Conservation (phyloP, 83 land plant genomes). For the Diphasiastrum complanatum region DNA sequence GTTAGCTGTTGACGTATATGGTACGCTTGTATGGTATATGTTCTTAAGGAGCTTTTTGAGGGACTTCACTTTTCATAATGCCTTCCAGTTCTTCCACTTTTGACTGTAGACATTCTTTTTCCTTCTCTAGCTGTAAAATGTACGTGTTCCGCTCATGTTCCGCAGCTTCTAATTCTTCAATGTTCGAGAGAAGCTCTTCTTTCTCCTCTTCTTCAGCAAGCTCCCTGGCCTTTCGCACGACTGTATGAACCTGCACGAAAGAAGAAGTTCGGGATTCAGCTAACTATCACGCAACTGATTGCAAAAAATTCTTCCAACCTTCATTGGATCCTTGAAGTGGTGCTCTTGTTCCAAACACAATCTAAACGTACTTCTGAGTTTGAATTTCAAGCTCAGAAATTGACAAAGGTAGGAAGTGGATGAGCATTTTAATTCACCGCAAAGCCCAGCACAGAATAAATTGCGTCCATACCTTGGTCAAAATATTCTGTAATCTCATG, state of each 20-base stretch:
- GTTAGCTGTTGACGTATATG: too few relatives aligned
- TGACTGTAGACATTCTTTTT: too few relatives aligned
- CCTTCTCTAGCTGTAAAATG: slow-evolving; percentile 61
- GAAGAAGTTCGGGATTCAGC: slow-evolving; percentile 6
- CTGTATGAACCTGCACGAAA: slow-evolving; percentile 75
- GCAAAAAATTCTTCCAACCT: background rate
- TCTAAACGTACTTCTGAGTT: background rate
- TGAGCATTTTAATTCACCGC: too few relatives aligned
- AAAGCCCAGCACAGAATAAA: background rate
- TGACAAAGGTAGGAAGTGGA: too few relatives aligned
- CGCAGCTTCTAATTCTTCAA: slow-evolving; percentile 58
- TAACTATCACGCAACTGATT: background rate
- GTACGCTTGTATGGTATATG: too few relatives aligned
- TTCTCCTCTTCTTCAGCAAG: slow-evolving; percentile 44
- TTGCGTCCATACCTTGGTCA: slow-evolving; percentile 20
- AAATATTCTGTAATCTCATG: slow-evolving; percentile 16
- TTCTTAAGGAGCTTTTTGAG: too few relatives aligned
- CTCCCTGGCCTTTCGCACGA: slow-evolving; percentile 40
- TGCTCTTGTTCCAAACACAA: background rate
- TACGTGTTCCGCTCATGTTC: slow-evolving; percentile 55
- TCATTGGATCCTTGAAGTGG: too few relatives aligned
- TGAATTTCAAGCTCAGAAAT: too few relatives aligned
- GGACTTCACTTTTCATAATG: too few relatives aligned
- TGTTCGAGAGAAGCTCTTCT: slow-evolving; percentile 43
- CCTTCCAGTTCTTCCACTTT: too few relatives aligned